Conservation (phyloP, 2,329 filamentous ascomycete species). For the Botrytis deweyae region DNA sequence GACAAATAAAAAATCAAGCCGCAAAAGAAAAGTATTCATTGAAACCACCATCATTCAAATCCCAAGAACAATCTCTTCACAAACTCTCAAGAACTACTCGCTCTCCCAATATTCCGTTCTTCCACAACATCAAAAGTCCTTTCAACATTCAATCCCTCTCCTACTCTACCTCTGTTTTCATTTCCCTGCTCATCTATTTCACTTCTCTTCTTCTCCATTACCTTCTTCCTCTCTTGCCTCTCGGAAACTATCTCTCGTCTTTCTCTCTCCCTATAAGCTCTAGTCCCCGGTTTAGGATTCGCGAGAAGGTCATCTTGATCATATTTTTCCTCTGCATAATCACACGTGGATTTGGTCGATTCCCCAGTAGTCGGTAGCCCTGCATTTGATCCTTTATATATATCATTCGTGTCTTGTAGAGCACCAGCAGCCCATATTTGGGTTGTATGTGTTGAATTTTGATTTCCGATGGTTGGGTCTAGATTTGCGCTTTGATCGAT, state of each 20-base stretch:
- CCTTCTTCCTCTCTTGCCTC: neutral
- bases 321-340: neutral
- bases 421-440: neutral
- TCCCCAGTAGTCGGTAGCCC: neutral
- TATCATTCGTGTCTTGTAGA: neutral
- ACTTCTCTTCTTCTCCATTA: neutral
- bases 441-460: neutral
- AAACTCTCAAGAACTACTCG: neutral
- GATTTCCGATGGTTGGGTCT: neutral
- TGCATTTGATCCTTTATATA: neutral
- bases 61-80: neutral
- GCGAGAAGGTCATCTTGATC: neutral
- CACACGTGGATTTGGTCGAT: too few relatives aligned
- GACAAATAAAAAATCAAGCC: neutral
- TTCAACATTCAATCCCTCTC: neutral
- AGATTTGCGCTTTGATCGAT: neutral
- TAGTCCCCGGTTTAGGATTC: slow-evolving; percentile 24
- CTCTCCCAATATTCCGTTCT: neutral
- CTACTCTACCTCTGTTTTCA: too few relatives aligned
- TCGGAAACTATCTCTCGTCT: slow-evolving; percentile 13
- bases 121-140: neutral
- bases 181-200: too few relatives aligned
- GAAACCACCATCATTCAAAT: neutral
- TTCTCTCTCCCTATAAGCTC: slow-evolving; percentile 32
- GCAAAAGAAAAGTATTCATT: neutral